A percentile compares a stretch with the other conserved stretches of the same genome.
These are phyloP conservation scores for Capronia epimyces DNA, from an alignment of 2,329 filamentous ascomycete species.

Conservation along the genomic window DNA sequence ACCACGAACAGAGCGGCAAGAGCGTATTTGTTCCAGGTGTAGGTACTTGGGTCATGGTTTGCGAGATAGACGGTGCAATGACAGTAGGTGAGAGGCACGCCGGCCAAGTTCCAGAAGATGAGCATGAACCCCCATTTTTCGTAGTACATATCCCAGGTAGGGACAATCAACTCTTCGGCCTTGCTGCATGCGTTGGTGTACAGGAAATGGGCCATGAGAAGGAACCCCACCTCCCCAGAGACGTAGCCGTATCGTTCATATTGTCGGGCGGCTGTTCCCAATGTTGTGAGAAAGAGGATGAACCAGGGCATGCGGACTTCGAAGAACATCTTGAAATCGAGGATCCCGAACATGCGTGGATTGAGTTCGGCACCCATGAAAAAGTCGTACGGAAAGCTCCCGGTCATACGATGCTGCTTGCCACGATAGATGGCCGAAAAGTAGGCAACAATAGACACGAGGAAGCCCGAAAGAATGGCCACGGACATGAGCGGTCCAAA, in stretches of 20 bases:
- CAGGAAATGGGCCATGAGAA: slow-evolving; percentile 83
- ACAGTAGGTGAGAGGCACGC: slow-evolving; percentile 85
- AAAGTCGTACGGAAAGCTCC: slow-evolving; percentile 74
- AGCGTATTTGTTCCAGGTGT: slow-evolving; percentile 67
- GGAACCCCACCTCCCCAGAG: slow-evolving; percentile 74
- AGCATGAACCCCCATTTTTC: slow-evolving; percentile 98
- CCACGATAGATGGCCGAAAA: slow-evolving; percentile 75
- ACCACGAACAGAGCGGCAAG: slow-evolving; percentile 59
- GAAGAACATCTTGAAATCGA: slow-evolving; percentile 95
- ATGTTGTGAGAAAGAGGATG: slow-evolving; percentile 73
- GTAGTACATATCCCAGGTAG: slow-evolving; percentile 93
- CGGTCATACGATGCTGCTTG: slow-evolving; percentile 86
- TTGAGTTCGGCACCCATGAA: slow-evolving; percentile 88
- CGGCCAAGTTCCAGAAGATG: slow-evolving; percentile 94
- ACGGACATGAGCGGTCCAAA: slow-evolving; percentile 92
- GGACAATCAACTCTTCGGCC: slow-evolving; percentile 83
- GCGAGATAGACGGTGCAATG: slow-evolving; percentile 88
- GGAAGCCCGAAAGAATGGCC: slow-evolving; percentile 81
- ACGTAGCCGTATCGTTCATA: slow-evolving; percentile 82
- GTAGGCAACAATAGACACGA: slow-evolving; percentile 79
- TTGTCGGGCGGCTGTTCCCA: slow-evolving; percentile 72
- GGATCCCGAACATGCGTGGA: slow-evolving; percentile 73
- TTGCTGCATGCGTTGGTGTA: slow-evolving; percentile 91
- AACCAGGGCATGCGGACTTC: slow-evolving; percentile 91
- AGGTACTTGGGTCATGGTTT: slow-evolving; percentile 71